Base-by-base conservation (phyloP, 1,284 basidiomycete species). In the Anthracocystis panici-leucophaei region DNA sequence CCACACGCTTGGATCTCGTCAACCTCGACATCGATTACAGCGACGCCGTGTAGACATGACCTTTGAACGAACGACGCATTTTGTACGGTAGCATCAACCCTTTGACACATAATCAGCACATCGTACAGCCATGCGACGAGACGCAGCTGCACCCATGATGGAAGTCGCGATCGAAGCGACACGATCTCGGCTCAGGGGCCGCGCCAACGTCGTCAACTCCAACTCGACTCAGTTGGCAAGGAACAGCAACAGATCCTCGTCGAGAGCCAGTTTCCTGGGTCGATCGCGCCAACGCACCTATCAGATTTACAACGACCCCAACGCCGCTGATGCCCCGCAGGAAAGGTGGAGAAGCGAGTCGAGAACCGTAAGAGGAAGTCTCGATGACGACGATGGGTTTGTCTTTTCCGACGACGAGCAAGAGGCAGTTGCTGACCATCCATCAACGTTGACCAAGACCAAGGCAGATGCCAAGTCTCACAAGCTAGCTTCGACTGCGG, bases 211-310 rank as follows among this genome's bases (percentile, higher is more conserved):
- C 23, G 44, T 65, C 35, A 59, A 59, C 18, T 44, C 68, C 23
- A 55, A 29, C 16, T n/a, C 68, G 3, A 52, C 57, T 16, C 62
- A 62, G 12, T 23, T 55, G 6, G 50, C 63, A 0, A 41, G 68
- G 9, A 58, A 62, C 31, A 46, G 0, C 58, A 70, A 60, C 42
- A 59, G 66, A n/a, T 75, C 72, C 5, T 61, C 62, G 0, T 70
- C 72, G 5, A 55, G 72, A 41, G 72, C 72, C 2, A 75, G 72
- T 44, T 75, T 75, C 45, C 51, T 75, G 1, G 72, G 72, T 35
- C 50, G 72, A 42, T 60, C 72, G 11, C 72, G 72, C 8, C 66
- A 66, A 20, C 62, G 72, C 11, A 56, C 69, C 33, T 75, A 75
- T 29, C 66, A 75, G 46, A 68, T 65, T 59, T 69, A 69, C 31